Base-by-base conservation (phyloP, 1,284 basidiomycete species). In the Spongiforma sp. region DNA sequence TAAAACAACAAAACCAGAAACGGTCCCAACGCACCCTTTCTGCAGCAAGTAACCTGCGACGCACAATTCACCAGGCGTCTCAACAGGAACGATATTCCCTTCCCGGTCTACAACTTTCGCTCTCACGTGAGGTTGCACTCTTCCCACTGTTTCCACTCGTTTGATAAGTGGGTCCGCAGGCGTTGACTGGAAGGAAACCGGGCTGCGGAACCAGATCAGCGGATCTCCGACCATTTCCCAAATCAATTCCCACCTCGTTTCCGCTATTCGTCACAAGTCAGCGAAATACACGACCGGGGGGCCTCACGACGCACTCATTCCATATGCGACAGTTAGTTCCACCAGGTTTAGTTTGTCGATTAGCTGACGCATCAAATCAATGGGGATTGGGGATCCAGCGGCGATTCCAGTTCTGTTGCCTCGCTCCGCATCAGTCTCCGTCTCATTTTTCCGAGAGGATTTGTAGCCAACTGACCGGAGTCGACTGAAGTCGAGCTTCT, bases 141-240 rank as follows among this genome's bases (percentile, higher is more conserved):
- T 86, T 6, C 93, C 93, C 3, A 94, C 93, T 1, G 93, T 95
- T 73, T 94, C 91, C 17, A 92, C 88, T 4, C 93, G 88, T 72
- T 90, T 91, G 58, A 84, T 78, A 28, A 95, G 75, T 0, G 90
- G 84, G 71, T 94, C 93, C 12, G 79, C 80, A 0, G 86, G 82
- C 3, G 83, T 86, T 1, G 90, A 89, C 75, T 94, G 93, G 77
- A 94, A 95, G 0, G 92, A 89, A 2, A 94, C 93, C 0, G 93
- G 93, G 65, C 91, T 93, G 28, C 60, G 63, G 60, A 55, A 61
- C 62, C 61, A 37, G 24, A 34, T 21, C 33, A 30, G 36, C 15
- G 10, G 10, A 33, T 50, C 32, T 39, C 41, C 28, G 30, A 50
- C 21, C n/a, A 24, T 36, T 28, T 24, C 3, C 28, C 32, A 21